Evolutionary conservation across 805 yeast species (phyloP), one percentile per base, ranked within the genome.

Genomic region (Starmerella sp.): DNA sequence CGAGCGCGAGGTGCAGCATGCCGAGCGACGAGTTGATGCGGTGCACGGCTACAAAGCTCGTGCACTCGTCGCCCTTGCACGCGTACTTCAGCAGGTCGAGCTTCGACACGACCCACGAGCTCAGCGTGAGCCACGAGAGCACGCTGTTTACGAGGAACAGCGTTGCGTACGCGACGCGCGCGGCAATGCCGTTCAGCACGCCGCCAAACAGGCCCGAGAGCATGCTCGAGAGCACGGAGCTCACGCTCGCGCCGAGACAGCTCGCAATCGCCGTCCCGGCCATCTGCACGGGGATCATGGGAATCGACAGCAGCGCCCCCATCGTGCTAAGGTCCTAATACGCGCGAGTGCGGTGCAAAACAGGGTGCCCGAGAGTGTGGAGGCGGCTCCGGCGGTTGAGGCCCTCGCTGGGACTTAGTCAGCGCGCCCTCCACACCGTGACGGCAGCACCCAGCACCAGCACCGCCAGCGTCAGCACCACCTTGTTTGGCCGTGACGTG

Each of bases 1-100:
- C 95, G 54, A 93, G 71, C 0, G 81, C 59, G 36, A 90, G 63
- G 71, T 93, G 98, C 55, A 88, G 69, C 53, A 82, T 51, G 2
- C 95, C 97, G 17, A 93, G 72, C 2, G 97, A 90, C 66, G 89
- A 86, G 69, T 88, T 88, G 63, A 93, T 74, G 54, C 97, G 73
- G 67, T 93, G 95, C n/a, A 93, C 97, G 5, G 95, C 90, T 14
- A 88, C 86, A 69, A 91, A 93, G 48, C 97, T 95, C 68, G 96
- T 89, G 62, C 86, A 86, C 54, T 85, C 84, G 28, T 80, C 79
- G 13, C 93, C 95, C 45, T 82, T 81, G 70, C 98, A 91, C 43
- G 79, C 81, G 59, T 76, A 76, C 62, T 82, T 83, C 64, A 86
- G 79, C 56, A 77, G 74, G 13, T 87, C 88, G 8, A 93, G 80